Conservation (phyloP, 345 rosid genomes). For the Mallotus nudiflorus region DNA sequence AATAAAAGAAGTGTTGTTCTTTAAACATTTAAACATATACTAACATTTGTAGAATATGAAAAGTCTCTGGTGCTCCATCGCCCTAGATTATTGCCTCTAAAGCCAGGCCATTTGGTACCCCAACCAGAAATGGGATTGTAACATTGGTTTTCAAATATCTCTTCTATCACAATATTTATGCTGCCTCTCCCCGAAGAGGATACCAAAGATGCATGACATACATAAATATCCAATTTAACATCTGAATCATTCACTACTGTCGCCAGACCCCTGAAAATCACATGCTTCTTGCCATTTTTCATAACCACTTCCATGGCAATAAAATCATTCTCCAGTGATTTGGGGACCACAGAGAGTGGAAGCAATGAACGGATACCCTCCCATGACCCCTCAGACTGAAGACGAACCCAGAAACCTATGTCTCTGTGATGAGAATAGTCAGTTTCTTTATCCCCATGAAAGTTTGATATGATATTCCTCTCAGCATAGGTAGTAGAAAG, state of each 20-base stretch:
- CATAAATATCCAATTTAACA: conserved; percentile 65
- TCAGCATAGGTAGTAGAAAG: conserved; percentile 79
- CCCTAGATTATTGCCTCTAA: conserved; percentile 40
- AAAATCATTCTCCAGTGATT: conserved; percentile 53
- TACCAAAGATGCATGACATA: conserved; percentile 42
- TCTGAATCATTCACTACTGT: conserved; percentile 84
- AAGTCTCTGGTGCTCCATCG: conserved; percentile 64
- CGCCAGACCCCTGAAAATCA: conserved; percentile 82
- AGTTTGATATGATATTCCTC: conserved; percentile 55
- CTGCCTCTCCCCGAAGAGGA: conserved; percentile 43
- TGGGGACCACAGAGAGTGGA: conserved; percentile 81
- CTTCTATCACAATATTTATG: conserved; percentile 44
- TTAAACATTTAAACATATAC: conserved; percentile 6
- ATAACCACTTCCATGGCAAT: conserved; percentile 82
- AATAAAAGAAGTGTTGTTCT: too few species aligned
- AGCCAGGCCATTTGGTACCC: conserved; percentile 46
- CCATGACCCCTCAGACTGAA: conserved; percentile 63
- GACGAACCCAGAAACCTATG: conserved; percentile 87
- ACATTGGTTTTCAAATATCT: conserved; percentile 59
- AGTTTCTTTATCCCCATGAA: conserved; percentile 49
- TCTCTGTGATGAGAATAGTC: conserved; percentile 52
- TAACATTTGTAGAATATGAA: conserved; percentile 55
- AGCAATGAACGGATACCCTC: conserved; percentile 84
- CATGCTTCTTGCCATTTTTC: conserved; percentile 95
- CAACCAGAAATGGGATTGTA: conserved; percentile 49